phyloP scores from a whole-genome alignment of 768 basidiomycete species.

The Obba rivulosa region DNA sequence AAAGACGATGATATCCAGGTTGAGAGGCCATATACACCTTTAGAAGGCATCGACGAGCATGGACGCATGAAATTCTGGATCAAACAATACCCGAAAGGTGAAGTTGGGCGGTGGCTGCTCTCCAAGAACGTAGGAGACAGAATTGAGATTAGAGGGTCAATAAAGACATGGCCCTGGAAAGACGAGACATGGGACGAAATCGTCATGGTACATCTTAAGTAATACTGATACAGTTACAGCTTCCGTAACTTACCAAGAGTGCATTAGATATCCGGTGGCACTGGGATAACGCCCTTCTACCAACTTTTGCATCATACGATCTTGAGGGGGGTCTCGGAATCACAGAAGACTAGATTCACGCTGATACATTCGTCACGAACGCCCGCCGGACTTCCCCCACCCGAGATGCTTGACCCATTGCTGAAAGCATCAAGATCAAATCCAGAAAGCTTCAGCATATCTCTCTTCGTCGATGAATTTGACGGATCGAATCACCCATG shows the following conservation, averaged over 20 bases:
- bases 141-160: constrained; percentile 73
- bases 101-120: constrained; percentile 82
- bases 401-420: constrained; percentile 51
- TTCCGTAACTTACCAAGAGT: neutral
- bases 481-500: constrained; percentile 15
- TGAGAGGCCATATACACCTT: constrained; percentile 79
- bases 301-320: constrained; percentile 64
- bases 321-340: constrained; percentile 15
- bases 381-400: constrained; percentile 65
- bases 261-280: constrained; percentile 82
- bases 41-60: constrained; percentile 61
- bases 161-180: constrained; percentile 57
- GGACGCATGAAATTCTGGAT: constrained; percentile 77
- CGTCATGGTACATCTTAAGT: constrained; percentile 50
- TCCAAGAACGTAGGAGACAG: constrained; percentile 58
- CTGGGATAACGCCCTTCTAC: constrained; percentile 82
- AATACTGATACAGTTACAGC: neutral
- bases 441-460: constrained; percentile 51
- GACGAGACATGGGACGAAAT: constrained; percentile 72
- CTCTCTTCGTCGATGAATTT: constrained; percentile 56
- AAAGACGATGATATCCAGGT: constrained; percentile 89
- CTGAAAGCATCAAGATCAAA: constrained; percentile 38
- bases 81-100: constrained; percentile 71
- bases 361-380: constrained; percentile 67
- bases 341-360: constrained; percentile 52